Evolutionary conservation across 2,329 filamentous ascomycete genomes (phyloP), one percentile per base, ranked within the genome.

Genomic region (Apiospora saccharicola): DNA sequence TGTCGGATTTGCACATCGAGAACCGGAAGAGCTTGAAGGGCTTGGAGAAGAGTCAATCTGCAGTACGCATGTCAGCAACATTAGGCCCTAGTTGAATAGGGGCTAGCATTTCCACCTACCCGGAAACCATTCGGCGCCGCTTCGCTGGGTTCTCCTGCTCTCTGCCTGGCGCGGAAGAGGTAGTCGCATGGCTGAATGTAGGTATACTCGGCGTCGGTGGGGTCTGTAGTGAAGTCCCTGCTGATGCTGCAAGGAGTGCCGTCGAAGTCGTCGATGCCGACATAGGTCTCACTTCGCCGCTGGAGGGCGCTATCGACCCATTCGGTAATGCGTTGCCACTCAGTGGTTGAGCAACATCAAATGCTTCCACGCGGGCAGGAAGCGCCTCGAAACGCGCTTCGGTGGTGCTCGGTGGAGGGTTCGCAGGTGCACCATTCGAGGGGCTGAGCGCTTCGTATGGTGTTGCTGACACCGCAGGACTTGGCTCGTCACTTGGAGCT

Each of bases 401-500:
- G 41, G 24, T 70, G 46, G 68, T 53, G 22, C 4, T 37, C 47
- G 69, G 34, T 30, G 22, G 16, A 64, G 53, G 44, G 53, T 57
- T 71, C 53, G 67, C 26, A 46, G 41, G n/a, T 13, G 30, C n/a
- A 47, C 26, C 47, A 69, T 37, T 61, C n/a, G 44, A 76, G 74
- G 84, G 78, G 76, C 82, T 82, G 72, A 43, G 51, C 22, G 71
- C 24, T 34, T 83, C 79, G 77, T 76, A 73, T 75, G 78, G 69
- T 71, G 76, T 80, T 73, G 81, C 78, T 26, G 67, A 47, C 72
- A 81, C 73, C 74, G 79, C 79, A 34, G 88, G 87, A 76, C 87
- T 90, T 22, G 85, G 83, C 73, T 91, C 89, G 75, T 92, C 88
- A 78, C 90, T 92, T 14, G 89, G 87, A 16, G 90, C 87, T 44